phyloP scores from a whole-genome alignment of 495 filamentous ascomycete genomes.

The Xylaria scruposa region DNA sequence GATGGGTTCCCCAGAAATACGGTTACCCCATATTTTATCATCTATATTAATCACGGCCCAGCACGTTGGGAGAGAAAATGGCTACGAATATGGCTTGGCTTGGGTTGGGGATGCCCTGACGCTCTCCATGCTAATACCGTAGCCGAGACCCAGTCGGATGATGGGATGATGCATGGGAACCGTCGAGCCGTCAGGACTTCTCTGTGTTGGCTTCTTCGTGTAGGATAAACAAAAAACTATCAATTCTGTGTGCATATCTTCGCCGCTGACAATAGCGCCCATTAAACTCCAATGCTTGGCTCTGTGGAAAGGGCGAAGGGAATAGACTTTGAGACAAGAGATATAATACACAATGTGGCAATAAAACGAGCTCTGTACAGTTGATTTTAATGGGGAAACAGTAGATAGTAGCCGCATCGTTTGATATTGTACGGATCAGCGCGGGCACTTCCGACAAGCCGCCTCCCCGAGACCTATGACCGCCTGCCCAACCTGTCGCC shows the following conservation, averaged over 20 bases:
- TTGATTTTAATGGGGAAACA: too few species aligned
- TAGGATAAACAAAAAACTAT: background rate
- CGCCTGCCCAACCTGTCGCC: too few species aligned
- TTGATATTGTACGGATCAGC: too few species aligned
- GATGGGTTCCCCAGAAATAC: background rate
- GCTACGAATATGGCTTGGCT: background rate
- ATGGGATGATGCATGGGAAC: background rate
- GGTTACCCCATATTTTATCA: constrained; percentile 5
- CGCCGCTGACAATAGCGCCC: too few species aligned
- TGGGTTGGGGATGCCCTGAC: constrained; percentile 7
- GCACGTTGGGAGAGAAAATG: background rate
- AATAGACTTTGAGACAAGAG: too few species aligned
- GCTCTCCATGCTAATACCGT: background rate
- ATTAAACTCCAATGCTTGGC: too few species aligned
- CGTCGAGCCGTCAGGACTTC: background rate
- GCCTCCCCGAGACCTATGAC: too few species aligned
- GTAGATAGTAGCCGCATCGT: too few species aligned
- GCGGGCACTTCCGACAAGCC: too few species aligned
- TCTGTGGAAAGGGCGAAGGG: too few species aligned
- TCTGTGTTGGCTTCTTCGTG: background rate
- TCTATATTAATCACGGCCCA: constrained; percentile 5
- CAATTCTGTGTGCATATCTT: background rate
- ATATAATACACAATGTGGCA: too few species aligned
- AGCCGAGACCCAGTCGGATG: background rate
- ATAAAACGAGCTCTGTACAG: too few species aligned